Evolutionary conservation across 148 eudicot species (phyloP), one percentile per base, ranked within the genome.

Genomic region (Polygonum aviculare): DNA sequence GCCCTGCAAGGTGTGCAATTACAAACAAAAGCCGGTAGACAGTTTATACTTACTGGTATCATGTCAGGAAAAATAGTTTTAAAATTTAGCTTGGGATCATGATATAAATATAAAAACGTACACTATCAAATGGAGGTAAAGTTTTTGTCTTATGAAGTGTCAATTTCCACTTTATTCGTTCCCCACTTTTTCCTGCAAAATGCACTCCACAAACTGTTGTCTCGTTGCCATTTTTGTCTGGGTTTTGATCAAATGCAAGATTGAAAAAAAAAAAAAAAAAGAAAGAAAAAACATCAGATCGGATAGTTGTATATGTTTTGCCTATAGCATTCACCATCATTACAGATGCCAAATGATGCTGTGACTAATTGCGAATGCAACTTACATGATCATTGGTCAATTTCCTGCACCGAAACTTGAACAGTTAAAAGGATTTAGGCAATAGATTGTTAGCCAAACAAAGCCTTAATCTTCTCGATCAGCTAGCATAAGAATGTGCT

Each of bases 1-100:
- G 45, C 72, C 72, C 72, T 67, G 45, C 72, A 67, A 67, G 45
- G 72, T 67, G 72, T 67, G 72, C 72, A 14, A 67, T 38, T 67
- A 67, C 72, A 67, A 67, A 67, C 72, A 35, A 67, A 67, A 67
- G 72, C 45, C 19, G 36, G 72, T 67, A 67, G 72, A 67, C 72
- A 67, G 16, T 36, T 62, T 31, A 31, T 26, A 36, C 36, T 35
- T 67, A 67, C 72, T 4, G 72, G 72, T 67, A 3, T 67, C 72
- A 67, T 67, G 44, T 36, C 72, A 67, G 41, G 72, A 16, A 36
- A 65, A 0, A 35, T 2, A 14, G 0, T 62, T 67, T 67, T 1
- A 5, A 35, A 36, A 36, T 14, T 0, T 38, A 1, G n/a, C 5
- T 2, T 67, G 19, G 72, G 19, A 67, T 67, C 41, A 67, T 63